A percentile compares a stretch with the other conserved stretches of the same genome.
phyloP scores from a whole-genome alignment of 352 stramenopile genomes.

The Phytophthora constricta region DNA sequence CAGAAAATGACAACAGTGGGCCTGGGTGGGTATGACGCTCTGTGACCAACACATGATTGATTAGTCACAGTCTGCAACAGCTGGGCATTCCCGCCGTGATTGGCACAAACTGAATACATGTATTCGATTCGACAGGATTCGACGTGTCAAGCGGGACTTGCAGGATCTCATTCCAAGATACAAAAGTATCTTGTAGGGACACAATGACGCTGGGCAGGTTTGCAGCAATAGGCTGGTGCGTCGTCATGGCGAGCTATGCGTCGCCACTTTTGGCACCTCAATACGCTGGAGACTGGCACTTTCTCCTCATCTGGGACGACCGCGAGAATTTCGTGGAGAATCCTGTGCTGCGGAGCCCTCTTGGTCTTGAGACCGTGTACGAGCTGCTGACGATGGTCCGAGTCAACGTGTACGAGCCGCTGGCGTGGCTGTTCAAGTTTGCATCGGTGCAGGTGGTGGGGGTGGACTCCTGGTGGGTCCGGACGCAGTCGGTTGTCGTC shows the following conservation, averaged over 20 bases:
- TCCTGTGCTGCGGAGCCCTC: constrained; percentile 32
- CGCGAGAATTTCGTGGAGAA: constrained; percentile 59
- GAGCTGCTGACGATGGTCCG: constrained; percentile 47
- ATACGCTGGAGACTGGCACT: constrained; percentile 40
- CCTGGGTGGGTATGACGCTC: too few relatives aligned
- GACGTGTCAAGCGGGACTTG: too few relatives aligned
- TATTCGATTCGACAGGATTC: too few relatives aligned
- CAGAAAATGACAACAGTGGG: too few relatives aligned
- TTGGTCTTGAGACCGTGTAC: constrained; percentile 35
- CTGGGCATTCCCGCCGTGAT: too few relatives aligned
- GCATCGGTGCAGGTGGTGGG: constrained; percentile 34
- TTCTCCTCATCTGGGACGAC: constrained; percentile 60
- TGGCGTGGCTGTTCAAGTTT: constrained; percentile 68
- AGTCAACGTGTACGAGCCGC: constrained; percentile 67
- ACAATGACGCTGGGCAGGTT: too few relatives aligned
- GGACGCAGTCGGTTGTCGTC: constrained; percentile 49
- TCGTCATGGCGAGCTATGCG: neutral
- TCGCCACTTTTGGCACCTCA: constrained; percentile 7
- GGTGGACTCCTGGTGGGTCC: constrained; percentile 41
- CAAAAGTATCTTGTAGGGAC: too few relatives aligned
- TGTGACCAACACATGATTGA: too few relatives aligned
- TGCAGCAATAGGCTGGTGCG: too few relatives aligned
- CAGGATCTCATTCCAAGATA: too few relatives aligned
- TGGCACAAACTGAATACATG: too few relatives aligned
- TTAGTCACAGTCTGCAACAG: too few relatives aligned